These are phyloP conservation scores for Perilla frutescens DNA, from an alignment of 257 asterid genomes.

Conservation along the genomic window DNA sequence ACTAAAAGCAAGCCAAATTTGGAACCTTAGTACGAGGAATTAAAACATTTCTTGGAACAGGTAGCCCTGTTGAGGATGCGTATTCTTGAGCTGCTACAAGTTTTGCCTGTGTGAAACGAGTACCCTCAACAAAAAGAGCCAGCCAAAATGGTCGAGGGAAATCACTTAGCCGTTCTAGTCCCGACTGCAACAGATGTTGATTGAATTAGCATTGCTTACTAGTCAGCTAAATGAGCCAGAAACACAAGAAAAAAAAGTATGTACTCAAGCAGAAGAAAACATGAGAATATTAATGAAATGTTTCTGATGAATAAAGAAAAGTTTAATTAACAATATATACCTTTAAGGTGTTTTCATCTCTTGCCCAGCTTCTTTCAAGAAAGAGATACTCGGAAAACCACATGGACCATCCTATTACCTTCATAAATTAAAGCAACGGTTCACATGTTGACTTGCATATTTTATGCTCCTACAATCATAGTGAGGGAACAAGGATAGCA, in stretches of 20 bases:
- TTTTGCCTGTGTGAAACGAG: constrained; percentile 94
- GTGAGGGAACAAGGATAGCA: constrained; percentile 13
- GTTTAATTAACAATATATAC: constrained; percentile 44
- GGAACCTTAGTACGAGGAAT: constrained; percentile 97
- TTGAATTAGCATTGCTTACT: constrained; percentile 27
- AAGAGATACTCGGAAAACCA: constrained; percentile 96
- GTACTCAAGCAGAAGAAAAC: constrained; percentile 7
- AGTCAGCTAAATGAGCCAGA: constrained; percentile 20
- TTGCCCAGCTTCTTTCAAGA: constrained; percentile 98
- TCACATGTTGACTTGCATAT: constrained; percentile 15
- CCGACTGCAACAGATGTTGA: constrained; percentile 60
- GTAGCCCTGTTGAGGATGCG: constrained; percentile 78
- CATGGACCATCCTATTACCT: constrained; percentile 99
- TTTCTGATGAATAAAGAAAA: constrained; percentile 5
- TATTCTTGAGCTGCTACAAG: constrained; percentile 96
- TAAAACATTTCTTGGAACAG: constrained; percentile 87
- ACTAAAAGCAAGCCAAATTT: constrained; percentile 25
- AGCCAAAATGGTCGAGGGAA: constrained; percentile 92
- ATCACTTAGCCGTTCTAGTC: constrained; percentile 74
- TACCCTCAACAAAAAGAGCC: constrained; percentile 96
- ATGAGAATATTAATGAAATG: constrained; percentile 10
- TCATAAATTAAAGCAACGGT: constrained; percentile 37
- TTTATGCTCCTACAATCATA: constrained; percentile 10
- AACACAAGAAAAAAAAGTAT: constrained; percentile 3
- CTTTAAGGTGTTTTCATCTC: constrained; percentile 85